Conservation (phyloP, 2,329 filamentous ascomycete species). For the Fusarium cyanostomum region DNA sequence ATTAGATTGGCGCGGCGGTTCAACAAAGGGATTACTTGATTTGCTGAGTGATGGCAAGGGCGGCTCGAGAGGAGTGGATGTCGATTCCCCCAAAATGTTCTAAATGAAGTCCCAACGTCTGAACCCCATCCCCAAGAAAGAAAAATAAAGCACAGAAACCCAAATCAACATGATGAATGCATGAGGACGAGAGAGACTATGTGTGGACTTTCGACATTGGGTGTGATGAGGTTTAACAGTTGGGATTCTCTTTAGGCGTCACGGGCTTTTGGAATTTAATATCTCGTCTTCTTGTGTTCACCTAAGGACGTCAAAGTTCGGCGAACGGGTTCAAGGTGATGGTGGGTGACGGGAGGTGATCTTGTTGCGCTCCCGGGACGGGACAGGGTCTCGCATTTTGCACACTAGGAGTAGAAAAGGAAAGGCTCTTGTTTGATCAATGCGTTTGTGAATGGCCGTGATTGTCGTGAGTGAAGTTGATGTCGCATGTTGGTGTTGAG, state of each 20-base stretch:
- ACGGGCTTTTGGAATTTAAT: conserved; percentile 11
- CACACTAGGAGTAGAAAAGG: conserved; percentile 51
- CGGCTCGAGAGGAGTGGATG: conserved; percentile 49
- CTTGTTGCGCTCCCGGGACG: conserved; percentile 44
- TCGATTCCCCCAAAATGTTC: conserved; percentile 47
- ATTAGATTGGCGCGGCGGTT: conserved; percentile 66
- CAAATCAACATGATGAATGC: conserved; percentile 43
- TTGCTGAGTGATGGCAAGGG: conserved; percentile 58
- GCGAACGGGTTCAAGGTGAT: conserved; percentile 38
- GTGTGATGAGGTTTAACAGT: conserved; percentile 11
- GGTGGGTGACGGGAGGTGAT: conserved; percentile 42
- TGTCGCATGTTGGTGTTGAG: background rate
- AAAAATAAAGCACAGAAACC: conserved; percentile 50
- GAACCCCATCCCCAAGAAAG: conserved; percentile 41
- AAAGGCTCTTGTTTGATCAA: conserved; percentile 48
- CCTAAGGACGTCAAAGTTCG: conserved; percentile 42
- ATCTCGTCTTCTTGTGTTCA: conserved; percentile 9
- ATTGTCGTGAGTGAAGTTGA: conserved; percentile 2
- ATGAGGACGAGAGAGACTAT: conserved; percentile 39
- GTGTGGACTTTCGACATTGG: conserved; percentile 24
- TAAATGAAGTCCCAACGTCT: conserved; percentile 49
- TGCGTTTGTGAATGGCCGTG: conserved; percentile 13
- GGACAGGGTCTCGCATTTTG: conserved; percentile 49
- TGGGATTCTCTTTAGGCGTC: conserved; percentile 12
- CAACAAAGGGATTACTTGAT: conserved; percentile 60